Conservation (phyloP, 768 basidiomycete genomes). For the Xerocomellus intermedius region DNA sequence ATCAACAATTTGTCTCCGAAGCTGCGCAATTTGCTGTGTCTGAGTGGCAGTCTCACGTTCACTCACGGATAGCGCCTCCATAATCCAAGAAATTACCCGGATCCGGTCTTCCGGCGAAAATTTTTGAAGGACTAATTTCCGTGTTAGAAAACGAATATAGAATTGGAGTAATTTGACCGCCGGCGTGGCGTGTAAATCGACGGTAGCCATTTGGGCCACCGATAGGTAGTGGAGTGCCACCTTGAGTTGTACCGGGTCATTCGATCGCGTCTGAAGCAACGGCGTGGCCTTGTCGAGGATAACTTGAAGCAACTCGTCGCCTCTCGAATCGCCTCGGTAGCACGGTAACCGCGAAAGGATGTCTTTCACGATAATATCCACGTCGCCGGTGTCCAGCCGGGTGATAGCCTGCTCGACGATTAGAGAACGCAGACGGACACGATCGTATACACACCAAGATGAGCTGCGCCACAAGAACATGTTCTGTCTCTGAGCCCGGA, state of each 20-base stretch:
- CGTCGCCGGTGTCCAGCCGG: conserved; percentile 40
- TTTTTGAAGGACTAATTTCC: conserved; percentile 48
- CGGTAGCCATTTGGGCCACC: conserved; percentile 42
- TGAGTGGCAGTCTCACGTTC: conserved; percentile 28
- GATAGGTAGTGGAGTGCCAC: conserved; percentile 45
- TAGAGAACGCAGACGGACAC: not conserved
- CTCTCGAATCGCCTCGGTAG: conserved; percentile 36
- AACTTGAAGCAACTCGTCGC: conserved; percentile 40
- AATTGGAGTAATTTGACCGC: conserved; percentile 51
- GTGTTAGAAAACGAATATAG: conserved; percentile 43
- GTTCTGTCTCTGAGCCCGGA: conserved; percentile 45
- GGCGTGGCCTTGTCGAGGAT: conserved; percentile 38
- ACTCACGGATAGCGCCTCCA: conserved; percentile 43
- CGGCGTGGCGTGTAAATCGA: conserved; percentile 42
- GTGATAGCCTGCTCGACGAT: conserved; percentile 45
- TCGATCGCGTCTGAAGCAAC: conserved; percentile 32
- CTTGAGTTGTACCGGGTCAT: conserved; percentile 34
- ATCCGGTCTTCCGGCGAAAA: conserved; percentile 44
- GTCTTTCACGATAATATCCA: conserved; percentile 49
- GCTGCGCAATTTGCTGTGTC: conserved; percentile 28
- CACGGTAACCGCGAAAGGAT: conserved; percentile 51
- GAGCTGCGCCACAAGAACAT: conserved; percentile 46
- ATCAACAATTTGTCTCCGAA: conserved; percentile 50
- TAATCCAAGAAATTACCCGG: conserved; percentile 46
- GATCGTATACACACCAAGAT: conserved; percentile 41